Base-by-base conservation (phyloP, 306 rosid genomes). In the Prosopis cineraria region DNA sequence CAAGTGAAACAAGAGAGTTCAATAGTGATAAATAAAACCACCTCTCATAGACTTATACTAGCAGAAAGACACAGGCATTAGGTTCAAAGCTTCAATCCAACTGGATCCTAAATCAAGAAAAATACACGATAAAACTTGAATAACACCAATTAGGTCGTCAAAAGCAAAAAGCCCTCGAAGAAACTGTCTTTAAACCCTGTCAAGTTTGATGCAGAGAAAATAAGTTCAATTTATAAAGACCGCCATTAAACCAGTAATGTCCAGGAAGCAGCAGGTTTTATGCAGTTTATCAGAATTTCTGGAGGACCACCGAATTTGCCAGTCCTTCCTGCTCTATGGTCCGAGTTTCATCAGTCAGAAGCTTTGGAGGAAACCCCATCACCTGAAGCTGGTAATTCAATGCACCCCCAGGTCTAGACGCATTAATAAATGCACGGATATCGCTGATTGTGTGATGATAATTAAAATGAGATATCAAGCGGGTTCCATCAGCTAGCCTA, bases 311-410 rank as follows among this genome's bases (percentile, higher is more conserved):
- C 17, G 99, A 92, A 85, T 88, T 93, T 85, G 98, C 93, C 33
- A 95, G 90, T 73, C 96, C 96, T 29, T 97, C 94, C 82, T 88
- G 89, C 84, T 89, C 97, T 76, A 95, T 93, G 25, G 96, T 91
- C 83, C 85, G 91, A 40, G 85, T 69, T 45, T 82, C 88, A 76
- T 95, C 98, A 27, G 82, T 79, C 27, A 95, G 87, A 83, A 87
- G 77, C 89, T 91, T 93, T 41, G 98, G 99, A 50, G 99, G 99
- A 58, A 95, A 95, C 2, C 97, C 98, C 98, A 92, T 93, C 66
- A 91, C 22, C 83, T 91, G 99, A 85, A 95, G 86, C 71, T 85
- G 98, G 84, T 93, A 95, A 83, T 84, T 87, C 68, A 75, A 82
- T 16, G 82, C 80, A 65, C 68, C 80, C 59, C 88, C 93, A 6